Percentiles rank a stretch among this genome's conserved stretches.
These are phyloP conservation scores for Dactylonectria macrodidyma DNA, from an alignment of 2,329 filamentous ascomycete species.

Conservation along the genomic window DNA sequence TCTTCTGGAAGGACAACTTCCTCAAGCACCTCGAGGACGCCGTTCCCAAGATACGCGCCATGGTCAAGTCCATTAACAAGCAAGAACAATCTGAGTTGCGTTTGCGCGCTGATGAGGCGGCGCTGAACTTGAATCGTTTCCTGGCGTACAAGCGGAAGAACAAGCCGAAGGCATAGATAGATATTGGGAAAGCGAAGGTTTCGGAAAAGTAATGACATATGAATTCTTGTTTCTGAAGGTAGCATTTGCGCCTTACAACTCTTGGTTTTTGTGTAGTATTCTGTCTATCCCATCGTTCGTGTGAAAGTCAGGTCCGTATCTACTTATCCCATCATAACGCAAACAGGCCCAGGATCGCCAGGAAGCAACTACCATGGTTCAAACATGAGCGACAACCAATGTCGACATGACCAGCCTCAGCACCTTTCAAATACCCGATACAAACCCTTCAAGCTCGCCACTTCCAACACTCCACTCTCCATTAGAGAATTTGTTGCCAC, in stretches of 20 bases:
- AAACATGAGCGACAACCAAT: neutral
- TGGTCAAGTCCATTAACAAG: slow-evolving; percentile 75
- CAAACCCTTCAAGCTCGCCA: slow-evolving; percentile 91
- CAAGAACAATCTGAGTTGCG: slow-evolving; percentile 70
- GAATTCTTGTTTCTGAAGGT: slow-evolving; percentile 2
- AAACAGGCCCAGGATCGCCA: slow-evolving; percentile 9
- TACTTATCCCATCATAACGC: slow-evolving; percentile 3
- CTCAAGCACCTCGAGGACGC: slow-evolving; percentile 70
- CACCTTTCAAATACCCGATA: slow-evolving; percentile 97
- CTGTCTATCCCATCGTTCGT: slow-evolving; percentile 5
- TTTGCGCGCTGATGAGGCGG: slow-evolving; percentile 71
- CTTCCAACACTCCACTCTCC: slow-evolving; percentile 82
- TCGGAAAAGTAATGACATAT: slow-evolving; percentile 17
- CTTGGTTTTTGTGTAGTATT: neutral
- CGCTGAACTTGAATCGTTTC: slow-evolving; percentile 74
- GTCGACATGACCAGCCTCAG: slow-evolving; percentile 58
- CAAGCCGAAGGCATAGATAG: slow-evolving; percentile 53
- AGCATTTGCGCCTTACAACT: neutral
- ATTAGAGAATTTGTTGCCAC: slow-evolving; percentile 86
- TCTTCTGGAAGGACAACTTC: slow-evolving; percentile 76
- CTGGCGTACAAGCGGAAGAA: slow-evolving; percentile 76
- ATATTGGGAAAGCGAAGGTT: slow-evolving; percentile 19
- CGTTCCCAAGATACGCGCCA: slow-evolving; percentile 67
- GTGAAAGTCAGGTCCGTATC: neutral
- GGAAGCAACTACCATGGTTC: slow-evolving; percentile 4